Evolutionary conservation across 352 stramenopile species (phyloP), one percentile per base, ranked within the genome.

Genomic region (Pythium aquatile): DNA sequence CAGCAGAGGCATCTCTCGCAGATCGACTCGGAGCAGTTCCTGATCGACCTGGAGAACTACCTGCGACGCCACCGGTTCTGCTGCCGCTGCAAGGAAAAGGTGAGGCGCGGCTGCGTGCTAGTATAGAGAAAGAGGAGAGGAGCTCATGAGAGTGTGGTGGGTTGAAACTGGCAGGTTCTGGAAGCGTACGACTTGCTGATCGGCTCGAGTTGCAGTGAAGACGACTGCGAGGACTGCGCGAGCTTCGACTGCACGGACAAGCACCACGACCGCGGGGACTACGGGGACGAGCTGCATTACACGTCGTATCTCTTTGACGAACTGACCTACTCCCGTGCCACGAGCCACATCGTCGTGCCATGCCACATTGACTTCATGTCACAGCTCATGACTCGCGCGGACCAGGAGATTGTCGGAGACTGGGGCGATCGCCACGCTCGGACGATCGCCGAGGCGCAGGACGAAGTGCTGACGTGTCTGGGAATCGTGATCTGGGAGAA

Each of bases 401-500:
- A 93, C 60, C 86, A 95, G 54, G 83, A 95, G 62, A 76, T 93
- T 39, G 82, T 93, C 0, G 80, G 85, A 9, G 84, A 93, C 58
- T 93, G 84, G 84, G 84, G 84, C 2, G 86, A 95, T 48, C 83
- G 86, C 3, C 86, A 95, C 47, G 86, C 86, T 40, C 84, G 86
- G 0, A 95, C 86, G 37, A 92, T 95, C 63, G 82, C 86, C 0
- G 86, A 95, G 57, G 86, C 86, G 13, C 86, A 95, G 56, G 86
- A 95, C 59, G 86, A 95, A 70, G 86, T 95, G 55, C 77, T 95
- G 26, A 91, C 90, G 40, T 95, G 86, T 62, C 69, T 95, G 3
- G 86, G 86, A 0, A 93, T 95, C 73, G 83, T 95, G 33, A 92
- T 95, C 63, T 95, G 86, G 86, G 86, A 95, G 48, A 95, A 95